phyloP scores from a whole-genome alignment of 2,329 filamentous ascomycete genomes.

The Penicillium rolfsii region DNA sequence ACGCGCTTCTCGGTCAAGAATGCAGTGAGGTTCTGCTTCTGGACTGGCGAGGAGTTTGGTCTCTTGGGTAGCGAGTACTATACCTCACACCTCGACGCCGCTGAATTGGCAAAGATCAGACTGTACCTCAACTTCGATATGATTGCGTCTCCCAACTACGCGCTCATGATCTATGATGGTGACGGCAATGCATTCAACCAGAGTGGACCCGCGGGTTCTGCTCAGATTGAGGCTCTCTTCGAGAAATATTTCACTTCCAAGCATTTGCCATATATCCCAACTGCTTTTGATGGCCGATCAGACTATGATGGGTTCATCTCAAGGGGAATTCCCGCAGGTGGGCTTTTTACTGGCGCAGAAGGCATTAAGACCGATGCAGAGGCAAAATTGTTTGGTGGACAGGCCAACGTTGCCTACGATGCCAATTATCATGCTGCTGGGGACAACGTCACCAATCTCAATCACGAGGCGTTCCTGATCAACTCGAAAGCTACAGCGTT shows the following conservation, averaged over 20 bases:
- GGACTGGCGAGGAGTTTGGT: constrained; percentile 66
- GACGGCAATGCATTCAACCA: constrained; percentile 53
- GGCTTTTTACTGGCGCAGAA: constrained; percentile 77
- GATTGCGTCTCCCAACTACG: constrained; percentile 67
- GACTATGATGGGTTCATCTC: constrained; percentile 80
- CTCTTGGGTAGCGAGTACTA: constrained; percentile 64
- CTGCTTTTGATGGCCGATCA: constrained; percentile 75
- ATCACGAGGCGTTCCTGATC: constrained; percentile 38
- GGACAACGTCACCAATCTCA: constrained; percentile 59
- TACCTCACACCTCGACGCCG: constrained; percentile 52
- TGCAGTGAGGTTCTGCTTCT: constrained; percentile 68
- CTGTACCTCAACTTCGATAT: constrained; percentile 75
- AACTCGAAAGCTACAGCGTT: constrained; percentile 33
- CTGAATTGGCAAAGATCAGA: constrained; percentile 61
- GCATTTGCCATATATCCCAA: constrained; percentile 68
- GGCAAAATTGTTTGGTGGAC: constrained; percentile 69
- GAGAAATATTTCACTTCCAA: constrained; percentile 66
- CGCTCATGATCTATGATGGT: constrained; percentile 58
- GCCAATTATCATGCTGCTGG: constrained; percentile 59
- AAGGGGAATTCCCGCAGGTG: constrained; percentile 72
- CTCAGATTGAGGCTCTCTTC: constrained; percentile 70
- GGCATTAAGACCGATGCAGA: constrained; percentile 73
- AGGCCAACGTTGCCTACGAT: constrained; percentile 62
- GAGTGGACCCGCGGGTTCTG: constrained; percentile 64
- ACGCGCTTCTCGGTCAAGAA: constrained; percentile 74